Evolutionary conservation across 2,329 filamentous ascomycete genomes (phyloP), one percentile per base, ranked within the genome.

Genomic region (Botrytis pseudocinerea): DNA sequence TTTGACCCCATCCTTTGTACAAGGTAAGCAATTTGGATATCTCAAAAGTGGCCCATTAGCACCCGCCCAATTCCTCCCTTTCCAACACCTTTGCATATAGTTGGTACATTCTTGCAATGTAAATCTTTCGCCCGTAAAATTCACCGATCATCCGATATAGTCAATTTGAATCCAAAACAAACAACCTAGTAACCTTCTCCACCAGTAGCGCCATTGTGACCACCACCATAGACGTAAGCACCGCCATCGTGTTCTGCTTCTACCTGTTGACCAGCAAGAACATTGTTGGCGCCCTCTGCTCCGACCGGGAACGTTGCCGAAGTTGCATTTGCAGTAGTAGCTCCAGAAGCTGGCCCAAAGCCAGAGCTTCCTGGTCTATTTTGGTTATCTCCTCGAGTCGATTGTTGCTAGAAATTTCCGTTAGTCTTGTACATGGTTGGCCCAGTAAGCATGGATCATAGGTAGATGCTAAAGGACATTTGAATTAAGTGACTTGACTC

Each of bases 381-480:
- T 75, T 89, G 83, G 75, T 83, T 83, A 74, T 89, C 87, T 75
- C 90, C 90, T 78, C 91, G 87, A 83, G 92, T 92, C 78, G 93
- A 92, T 84, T 96, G 92, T 73, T 73, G 71, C 71, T 73, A 73
- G 5, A 72, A 62, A 10, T 38, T 59, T 57, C 65, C 44, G 35
- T 73, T 70, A 73, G 65, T 74, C 60, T 62, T 69, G 48, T 66
- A 54, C 48, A 25, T 72, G 10, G 38, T 59, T 57, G 54, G 14
- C 42, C 38, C n/a, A 44, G 70, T 72, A 69, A 69, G 70, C 63
- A 69, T 69, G 42, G 18, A 72, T 69, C 70, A 54, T 69, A 69
- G 54, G 35, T 72, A 69, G 42, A 72, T 69, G 63, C 63, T 69
- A 42, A 42, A 51, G 63, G 54, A 42, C 59, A n/a, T 35, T 66